Percentiles rank a stretch among this genome's conserved stretches.
phyloP scores from a whole-genome alignment of 2,329 filamentous ascomycete genomes.

The Penicillium capsulatum region DNA sequence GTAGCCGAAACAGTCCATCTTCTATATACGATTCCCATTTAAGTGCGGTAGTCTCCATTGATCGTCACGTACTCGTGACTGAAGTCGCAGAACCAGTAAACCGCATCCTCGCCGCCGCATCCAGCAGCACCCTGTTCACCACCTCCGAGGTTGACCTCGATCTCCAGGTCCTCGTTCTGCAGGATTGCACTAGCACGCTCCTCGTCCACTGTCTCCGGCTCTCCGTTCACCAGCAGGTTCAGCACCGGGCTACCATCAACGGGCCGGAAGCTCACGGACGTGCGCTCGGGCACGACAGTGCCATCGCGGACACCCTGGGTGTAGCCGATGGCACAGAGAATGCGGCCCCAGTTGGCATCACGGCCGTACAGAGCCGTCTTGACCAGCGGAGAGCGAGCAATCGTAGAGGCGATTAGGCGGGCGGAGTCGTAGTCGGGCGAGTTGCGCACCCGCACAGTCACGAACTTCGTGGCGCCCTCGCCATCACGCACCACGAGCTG shows the following conservation, averaged over 20 bases:
- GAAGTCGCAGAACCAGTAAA: constrained; percentile 65
- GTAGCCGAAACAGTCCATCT: too few relatives aligned
- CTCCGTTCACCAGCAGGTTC: constrained; percentile 57
- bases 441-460: constrained; percentile 80
- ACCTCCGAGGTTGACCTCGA: constrained; percentile 56
- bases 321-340: constrained; percentile 91
- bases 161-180: constrained; percentile 60
- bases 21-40: too few relatives aligned
- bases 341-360: constrained; percentile 97
- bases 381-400: constrained; percentile 86
- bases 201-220: constrained; percentile 61
- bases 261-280: constrained; percentile 59
- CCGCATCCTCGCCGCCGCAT: constrained; percentile 49
- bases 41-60: constrained; percentile 64
- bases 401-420: constrained; percentile 75
- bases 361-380: constrained; percentile 97
- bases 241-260: constrained; percentile 54
- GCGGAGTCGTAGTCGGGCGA: constrained; percentile 66
- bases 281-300: constrained; percentile 52
- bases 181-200: constrained; percentile 56
- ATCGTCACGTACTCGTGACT: constrained; percentile 67
- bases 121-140: constrained; percentile 40
- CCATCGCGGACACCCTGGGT: constrained; percentile 47
- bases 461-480: constrained; percentile 97
- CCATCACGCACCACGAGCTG: constrained; percentile 94